Percentiles rank a stretch among this genome's conserved stretches.
Conservation (phyloP, 805 yeast species). For the Wickerhamomyces bovis region DNA sequence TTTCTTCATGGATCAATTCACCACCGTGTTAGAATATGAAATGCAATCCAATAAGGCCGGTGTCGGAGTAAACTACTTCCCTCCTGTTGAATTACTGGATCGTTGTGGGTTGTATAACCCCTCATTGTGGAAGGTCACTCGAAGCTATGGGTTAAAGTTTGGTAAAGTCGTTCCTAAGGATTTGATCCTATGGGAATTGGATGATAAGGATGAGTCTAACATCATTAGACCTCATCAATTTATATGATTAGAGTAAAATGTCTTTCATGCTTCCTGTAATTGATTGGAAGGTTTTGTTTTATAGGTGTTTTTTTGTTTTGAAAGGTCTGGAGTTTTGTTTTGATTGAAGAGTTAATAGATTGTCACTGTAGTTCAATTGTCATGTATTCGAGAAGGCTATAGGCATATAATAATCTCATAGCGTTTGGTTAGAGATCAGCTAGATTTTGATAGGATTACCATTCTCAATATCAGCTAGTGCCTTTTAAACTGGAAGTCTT, state of each 20-base stretch:
- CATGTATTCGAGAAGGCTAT: too few relatives aligned
- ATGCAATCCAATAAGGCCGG: neutral
- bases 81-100: neutral
- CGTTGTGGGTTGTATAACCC: slow-evolving; percentile 8
- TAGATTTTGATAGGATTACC: too few relatives aligned
- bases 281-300: neutral
- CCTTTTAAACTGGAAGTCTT: too few relatives aligned
- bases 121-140: slow-evolving; percentile 8
- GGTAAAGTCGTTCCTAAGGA: slow-evolving; percentile 8
- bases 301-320: neutral
- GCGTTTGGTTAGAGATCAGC: too few relatives aligned
- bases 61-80: neutral
- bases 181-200: slow-evolving; percentile 10
- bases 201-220: slow-evolving; percentile 5
- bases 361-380: neutral
- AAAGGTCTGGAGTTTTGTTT: neutral
- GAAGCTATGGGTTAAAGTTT: slow-evolving; percentile 7
- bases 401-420: too few relatives aligned
- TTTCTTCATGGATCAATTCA: slow-evolving; percentile 6
- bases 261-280: too few relatives aligned
- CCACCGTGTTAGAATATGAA: slow-evolving; percentile 1
- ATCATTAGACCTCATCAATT: slow-evolving; percentile 5
- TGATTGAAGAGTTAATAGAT: too few relatives aligned
- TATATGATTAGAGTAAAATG: neutral
- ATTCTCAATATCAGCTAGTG: too few relatives aligned